These are phyloP conservation scores for Trametes maxima DNA, from an alignment of 768 basidiomycete species.

Conservation along the genomic window DNA sequence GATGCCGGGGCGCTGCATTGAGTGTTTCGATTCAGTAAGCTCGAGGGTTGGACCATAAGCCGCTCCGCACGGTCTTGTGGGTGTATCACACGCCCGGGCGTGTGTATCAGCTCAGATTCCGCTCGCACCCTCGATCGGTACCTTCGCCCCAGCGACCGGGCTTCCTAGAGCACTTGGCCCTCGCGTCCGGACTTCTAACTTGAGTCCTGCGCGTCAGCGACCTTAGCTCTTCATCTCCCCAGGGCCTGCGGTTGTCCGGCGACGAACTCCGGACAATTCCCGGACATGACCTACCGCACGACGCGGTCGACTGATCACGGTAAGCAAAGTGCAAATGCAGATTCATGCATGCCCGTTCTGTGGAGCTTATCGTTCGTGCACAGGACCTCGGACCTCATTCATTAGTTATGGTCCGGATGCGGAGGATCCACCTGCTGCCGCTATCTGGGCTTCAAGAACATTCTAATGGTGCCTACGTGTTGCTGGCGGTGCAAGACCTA, in stretches of 20 bases:
- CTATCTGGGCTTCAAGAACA: conserved; percentile 16
- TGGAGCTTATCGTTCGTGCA: conserved; percentile 14
- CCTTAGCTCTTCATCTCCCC: neutral
- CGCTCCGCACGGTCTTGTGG: neutral
- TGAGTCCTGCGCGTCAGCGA: conserved; percentile 2
- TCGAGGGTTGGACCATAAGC: neutral
- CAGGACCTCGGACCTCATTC: conserved; percentile 16
- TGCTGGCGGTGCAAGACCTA: conserved; percentile 2
- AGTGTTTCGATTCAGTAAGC: neutral
- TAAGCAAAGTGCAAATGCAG: conserved; percentile 8
- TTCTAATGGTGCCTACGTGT: conserved; percentile 10
- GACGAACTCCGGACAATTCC: conserved; percentile 8
- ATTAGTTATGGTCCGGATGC: conserved; percentile 10
- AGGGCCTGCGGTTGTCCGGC: conserved; percentile 2
- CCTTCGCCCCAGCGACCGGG: conserved; percentile 1
- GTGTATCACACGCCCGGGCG: conserved; percentile 5
- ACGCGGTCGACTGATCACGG: conserved; percentile 13
- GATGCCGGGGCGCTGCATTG: conserved; percentile 9
- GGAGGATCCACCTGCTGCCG: conserved; percentile 11
- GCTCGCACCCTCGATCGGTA: conserved; percentile 7
- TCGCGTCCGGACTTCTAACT: neutral
- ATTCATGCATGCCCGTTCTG: conserved; percentile 8
- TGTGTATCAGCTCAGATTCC: neutral
- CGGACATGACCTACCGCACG: conserved; percentile 9
- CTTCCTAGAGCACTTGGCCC: neutral